A percentile compares a stretch with the other conserved stretches of the same genome.
These are phyloP conservation scores for Debaryomyces subglobosus DNA, from an alignment of 1,139 yeast species.

Conservation along the genomic window DNA sequence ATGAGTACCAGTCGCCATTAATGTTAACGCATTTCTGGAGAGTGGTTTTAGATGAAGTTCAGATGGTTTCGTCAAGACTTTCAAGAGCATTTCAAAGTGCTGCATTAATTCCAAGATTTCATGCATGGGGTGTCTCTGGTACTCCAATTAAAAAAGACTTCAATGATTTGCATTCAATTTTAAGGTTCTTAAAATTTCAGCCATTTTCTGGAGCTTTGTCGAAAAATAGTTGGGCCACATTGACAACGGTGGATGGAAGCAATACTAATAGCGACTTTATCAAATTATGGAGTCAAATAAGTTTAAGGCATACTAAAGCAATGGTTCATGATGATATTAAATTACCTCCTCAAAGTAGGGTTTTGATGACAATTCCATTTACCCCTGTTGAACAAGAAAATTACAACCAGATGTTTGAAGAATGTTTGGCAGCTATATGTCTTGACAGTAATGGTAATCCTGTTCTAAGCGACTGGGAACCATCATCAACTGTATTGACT, in stretches of 20 bases:
- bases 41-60: constrained; percentile 89
- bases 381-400: constrained; percentile 82
- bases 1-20: constrained; percentile 77
- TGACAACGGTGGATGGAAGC: constrained; percentile 19
- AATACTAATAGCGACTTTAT: constrained; percentile 44
- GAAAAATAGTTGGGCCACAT: constrained; percentile 40
- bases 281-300: constrained; percentile 48
- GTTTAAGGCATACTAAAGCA: constrained; percentile 80
- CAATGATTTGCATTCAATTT: constrained; percentile 68
- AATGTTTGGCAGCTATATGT: constrained; percentile 65
- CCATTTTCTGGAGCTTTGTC: constrained; percentile 59
- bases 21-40: constrained; percentile 89
- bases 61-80: constrained; percentile 78
- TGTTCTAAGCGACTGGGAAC: constrained; percentile 52
- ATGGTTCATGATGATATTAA: constrained; percentile 78
- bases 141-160: constrained; percentile 78
- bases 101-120: constrained; percentile 75
- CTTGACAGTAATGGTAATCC: constrained; percentile 63
- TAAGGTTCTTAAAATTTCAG: constrained; percentile 63
- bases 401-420: constrained; percentile 64
- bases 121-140: constrained; percentile 97
- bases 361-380: constrained; percentile 71
- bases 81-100: constrained; percentile 83
- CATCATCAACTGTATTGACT: constrained; percentile 40
- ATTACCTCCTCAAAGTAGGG: constrained; percentile 76